phyloP scores from a whole-genome alignment of 768 basidiomycete species.

The Suillus paluster region DNA sequence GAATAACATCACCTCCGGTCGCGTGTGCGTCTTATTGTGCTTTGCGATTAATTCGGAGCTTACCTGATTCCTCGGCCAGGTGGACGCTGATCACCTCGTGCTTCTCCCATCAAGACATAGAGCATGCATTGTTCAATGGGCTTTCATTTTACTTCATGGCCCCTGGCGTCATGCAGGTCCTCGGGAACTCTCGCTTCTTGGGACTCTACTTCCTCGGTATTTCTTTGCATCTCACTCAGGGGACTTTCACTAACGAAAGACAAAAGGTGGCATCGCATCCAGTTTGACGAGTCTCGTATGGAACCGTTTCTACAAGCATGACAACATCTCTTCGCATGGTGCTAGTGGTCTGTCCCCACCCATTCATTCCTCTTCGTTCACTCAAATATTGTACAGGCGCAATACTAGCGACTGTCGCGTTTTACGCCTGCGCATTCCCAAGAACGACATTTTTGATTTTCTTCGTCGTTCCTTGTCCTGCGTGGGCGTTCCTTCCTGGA shows the following conservation, averaged over 20 bases:
- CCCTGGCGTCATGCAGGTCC: slow-evolving; percentile 57
- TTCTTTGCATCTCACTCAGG: slow-evolving; percentile 23
- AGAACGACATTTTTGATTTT: slow-evolving; percentile 69
- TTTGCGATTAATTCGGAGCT: neutral
- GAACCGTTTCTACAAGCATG: slow-evolving; percentile 40
- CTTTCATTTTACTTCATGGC: slow-evolving; percentile 82
- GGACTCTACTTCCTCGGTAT: slow-evolving; percentile 74
- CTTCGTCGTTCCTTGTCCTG: slow-evolving; percentile 78
- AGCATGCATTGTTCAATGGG: slow-evolving; percentile 76
- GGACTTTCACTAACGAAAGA: neutral
- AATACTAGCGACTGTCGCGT: slow-evolving; percentile 69
- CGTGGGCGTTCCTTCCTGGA: slow-evolving; percentile 74
- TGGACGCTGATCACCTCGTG: slow-evolving; percentile 74
- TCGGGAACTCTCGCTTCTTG: slow-evolving; percentile 71
- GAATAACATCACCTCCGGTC: slow-evolving; percentile 63
- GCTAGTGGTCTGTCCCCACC: slow-evolving; percentile 65
- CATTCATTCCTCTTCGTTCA: slow-evolving; percentile 8
- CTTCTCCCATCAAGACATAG: slow-evolving; percentile 69
- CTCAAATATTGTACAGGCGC: slow-evolving; percentile 51
- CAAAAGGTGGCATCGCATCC: slow-evolving; percentile 61
- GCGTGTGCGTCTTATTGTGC: slow-evolving; percentile 54
- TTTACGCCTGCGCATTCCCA: slow-evolving; percentile 75
- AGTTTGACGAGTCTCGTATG: slow-evolving; percentile 54
- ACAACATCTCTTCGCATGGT: slow-evolving; percentile 51
- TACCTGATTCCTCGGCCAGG: slow-evolving; percentile 41